Conservation (phyloP, 2,329 filamentous ascomycete species). For the Fusarium sp. region DNA sequence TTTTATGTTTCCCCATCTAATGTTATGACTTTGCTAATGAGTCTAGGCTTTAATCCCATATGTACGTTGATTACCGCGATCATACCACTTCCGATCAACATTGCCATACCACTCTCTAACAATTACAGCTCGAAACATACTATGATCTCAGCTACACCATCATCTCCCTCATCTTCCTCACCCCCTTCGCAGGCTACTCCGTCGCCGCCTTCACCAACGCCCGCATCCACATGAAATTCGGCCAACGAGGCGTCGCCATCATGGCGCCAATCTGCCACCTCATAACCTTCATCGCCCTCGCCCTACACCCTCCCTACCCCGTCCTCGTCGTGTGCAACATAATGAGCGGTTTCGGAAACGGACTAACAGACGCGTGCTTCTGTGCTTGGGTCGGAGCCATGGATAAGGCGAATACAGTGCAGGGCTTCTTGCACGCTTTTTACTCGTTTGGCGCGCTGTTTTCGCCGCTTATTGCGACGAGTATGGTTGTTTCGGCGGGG, state of each 20-base stretch:
- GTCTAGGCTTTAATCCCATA: constrained; percentile 40
- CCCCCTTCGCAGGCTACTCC: constrained; percentile 71
- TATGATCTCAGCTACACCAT: constrained; percentile 68
- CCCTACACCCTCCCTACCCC: constrained; percentile 71
- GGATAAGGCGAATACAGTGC: constrained; percentile 72
- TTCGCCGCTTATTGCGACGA: constrained; percentile 71
- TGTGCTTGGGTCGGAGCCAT: constrained; percentile 68
- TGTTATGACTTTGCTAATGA: neutral
- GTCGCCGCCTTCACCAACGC: constrained; percentile 69
- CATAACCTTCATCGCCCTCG: constrained; percentile 67
- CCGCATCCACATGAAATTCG: constrained; percentile 65
- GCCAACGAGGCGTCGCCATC: constrained; percentile 73
- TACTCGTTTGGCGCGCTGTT: constrained; percentile 74
- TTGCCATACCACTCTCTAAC: no score
- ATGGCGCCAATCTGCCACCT: constrained; percentile 70
- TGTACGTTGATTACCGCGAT: neutral
- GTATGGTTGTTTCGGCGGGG: constrained; percentile 68
- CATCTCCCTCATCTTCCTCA: constrained; percentile 71
- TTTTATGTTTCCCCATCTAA: constrained; percentile 40
- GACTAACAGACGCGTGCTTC: constrained; percentile 64
- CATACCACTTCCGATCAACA: accelerated
- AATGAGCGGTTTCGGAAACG: constrained; percentile 73
- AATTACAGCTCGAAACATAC: constrained; percentile 64
- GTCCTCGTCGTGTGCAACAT: constrained; percentile 70
- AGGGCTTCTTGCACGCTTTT: constrained; percentile 71